A percentile compares a stretch with the other conserved stretches of the same genome.
These are phyloP conservation scores for Raphidocelis subcapitata DNA, from an alignment of 139 green algal genomes.

Conservation along the genomic window DNA sequence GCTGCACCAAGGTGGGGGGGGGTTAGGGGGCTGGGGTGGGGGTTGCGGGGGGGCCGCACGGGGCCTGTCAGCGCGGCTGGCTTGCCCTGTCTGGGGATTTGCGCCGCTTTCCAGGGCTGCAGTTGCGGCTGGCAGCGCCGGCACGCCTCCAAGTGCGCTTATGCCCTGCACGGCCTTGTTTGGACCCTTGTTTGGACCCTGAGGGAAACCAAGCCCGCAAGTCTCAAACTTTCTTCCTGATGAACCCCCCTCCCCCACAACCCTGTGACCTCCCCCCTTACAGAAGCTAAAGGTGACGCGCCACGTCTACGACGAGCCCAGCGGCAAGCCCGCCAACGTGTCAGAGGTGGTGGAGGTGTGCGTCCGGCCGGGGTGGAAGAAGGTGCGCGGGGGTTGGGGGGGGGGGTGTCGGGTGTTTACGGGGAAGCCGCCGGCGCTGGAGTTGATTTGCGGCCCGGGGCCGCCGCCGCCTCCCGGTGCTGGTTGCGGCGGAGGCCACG, in stretches of 20 bases:
- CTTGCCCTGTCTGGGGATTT: no score
- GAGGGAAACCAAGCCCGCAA: background rate
- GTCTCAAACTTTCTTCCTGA: background rate
- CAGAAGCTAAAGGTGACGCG: conserved; percentile 85
- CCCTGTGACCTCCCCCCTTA: conserved; percentile 65
- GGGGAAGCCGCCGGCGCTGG: background rate
- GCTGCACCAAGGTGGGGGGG: conserved; percentile 44
- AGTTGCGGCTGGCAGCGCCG: no score
- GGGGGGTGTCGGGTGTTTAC: background rate
- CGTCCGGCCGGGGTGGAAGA: conserved; percentile 68
- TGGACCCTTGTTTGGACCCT: background rate
- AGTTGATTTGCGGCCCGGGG: background rate
- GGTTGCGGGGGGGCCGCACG: no score
- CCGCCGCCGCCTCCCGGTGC: background rate
- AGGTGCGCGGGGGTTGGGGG: conserved; percentile 48
- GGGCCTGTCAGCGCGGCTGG: no score
- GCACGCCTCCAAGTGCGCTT: no score
- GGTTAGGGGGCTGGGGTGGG: no score
- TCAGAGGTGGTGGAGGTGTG: conserved; percentile 54
- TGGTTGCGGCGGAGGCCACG: conserved; percentile 1
- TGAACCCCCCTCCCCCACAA: background rate
- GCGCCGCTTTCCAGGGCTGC: no score
- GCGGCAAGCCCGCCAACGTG: conserved; percentile 32
- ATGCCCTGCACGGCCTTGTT: no score
- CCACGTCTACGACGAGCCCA: conserved; percentile 40